phyloP scores from a whole-genome alignment of 2,329 filamentous ascomycete species.

The Pezicula neosporulosa region DNA sequence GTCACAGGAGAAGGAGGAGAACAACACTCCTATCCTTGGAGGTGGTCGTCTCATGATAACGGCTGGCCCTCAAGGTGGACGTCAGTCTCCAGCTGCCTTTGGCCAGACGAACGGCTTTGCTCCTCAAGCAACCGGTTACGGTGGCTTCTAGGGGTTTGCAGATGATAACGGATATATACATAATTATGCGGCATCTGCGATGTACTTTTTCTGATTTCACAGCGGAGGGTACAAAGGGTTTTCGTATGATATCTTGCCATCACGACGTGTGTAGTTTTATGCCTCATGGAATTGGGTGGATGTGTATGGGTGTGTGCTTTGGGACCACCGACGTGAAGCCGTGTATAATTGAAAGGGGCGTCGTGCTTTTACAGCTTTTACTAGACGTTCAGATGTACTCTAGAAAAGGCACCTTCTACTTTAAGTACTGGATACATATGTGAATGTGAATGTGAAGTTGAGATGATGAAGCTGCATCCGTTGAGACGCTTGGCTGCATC shows the following conservation, averaged over 20 bases:
- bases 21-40: conserved; percentile 90
- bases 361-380: conserved; percentile 15
- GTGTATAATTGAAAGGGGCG: conserved; percentile 26
- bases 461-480: not conserved
- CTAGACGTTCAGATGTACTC: conserved; percentile 21
- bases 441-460: not conserved
- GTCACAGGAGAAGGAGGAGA: conserved; percentile 78
- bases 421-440: not conserved
- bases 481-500: not conserved
- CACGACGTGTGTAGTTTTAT: conserved; percentile 27
- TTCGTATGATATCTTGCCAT: conserved; percentile 19
- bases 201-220: conserved; percentile 22
- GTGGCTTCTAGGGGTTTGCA: conserved; percentile 41
- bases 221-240: conserved; percentile 15
- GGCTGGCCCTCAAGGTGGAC: conserved; percentile 65
- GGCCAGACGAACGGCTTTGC: conserved; percentile 84
- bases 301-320: conserved; percentile 2
- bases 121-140: conserved; percentile 80
- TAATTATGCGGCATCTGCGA: conserved; percentile 26
- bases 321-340: conserved; percentile 10
- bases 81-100: conserved; percentile 59
- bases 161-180: conserved; percentile 21
- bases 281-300: conserved; percentile 19
- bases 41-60: conserved; percentile 91
- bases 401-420: conserved; percentile 5